Percentiles rank a stretch among this genome's conserved stretches.
Evolutionary conservation across 2,329 filamentous ascomycete genomes (phyloP).

Genomic region (Paraphoma chrysanthemicola): DNA sequence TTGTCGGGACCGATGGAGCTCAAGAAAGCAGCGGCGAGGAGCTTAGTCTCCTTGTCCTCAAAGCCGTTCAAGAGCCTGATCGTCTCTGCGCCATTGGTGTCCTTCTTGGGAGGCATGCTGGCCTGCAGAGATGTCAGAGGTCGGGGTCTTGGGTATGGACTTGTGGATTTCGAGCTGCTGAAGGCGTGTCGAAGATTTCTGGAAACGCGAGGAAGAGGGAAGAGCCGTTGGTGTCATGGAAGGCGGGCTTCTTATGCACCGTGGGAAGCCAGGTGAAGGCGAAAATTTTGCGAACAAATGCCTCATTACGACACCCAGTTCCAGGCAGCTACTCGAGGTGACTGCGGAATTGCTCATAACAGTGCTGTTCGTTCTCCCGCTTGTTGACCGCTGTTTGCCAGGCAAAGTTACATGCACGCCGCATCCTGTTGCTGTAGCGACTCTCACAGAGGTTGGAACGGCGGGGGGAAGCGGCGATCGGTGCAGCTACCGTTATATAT

Average conservation of each 20-base stretch:
- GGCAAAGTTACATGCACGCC: no score
- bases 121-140: neutral
- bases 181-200: neutral
- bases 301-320: neutral
- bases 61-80: constrained; percentile 25
- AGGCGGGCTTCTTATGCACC: constrained; percentile 4
- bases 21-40: constrained; percentile 42
- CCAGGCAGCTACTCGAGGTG: constrained; percentile 7
- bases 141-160: neutral
- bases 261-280: constrained; percentile 11
- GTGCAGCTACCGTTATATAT: no score
- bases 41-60: constrained; percentile 28
- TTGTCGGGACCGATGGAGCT: constrained; percentile 35
- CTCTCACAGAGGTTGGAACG: no score
- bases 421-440: no score
- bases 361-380: neutral
- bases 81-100: constrained; percentile 6
- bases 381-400: neutral
- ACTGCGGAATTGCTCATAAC: neutral
- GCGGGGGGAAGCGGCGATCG: no score
- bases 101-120: constrained; percentile 38
- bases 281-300: neutral
- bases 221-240: no score
- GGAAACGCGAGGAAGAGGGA: no score
- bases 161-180: neutral